A percentile compares a stretch with the other conserved stretches of the same genome.
phyloP scores from a whole-genome alignment of 306 rosid genomes.

The Hylodesmum podocarpum region DNA sequence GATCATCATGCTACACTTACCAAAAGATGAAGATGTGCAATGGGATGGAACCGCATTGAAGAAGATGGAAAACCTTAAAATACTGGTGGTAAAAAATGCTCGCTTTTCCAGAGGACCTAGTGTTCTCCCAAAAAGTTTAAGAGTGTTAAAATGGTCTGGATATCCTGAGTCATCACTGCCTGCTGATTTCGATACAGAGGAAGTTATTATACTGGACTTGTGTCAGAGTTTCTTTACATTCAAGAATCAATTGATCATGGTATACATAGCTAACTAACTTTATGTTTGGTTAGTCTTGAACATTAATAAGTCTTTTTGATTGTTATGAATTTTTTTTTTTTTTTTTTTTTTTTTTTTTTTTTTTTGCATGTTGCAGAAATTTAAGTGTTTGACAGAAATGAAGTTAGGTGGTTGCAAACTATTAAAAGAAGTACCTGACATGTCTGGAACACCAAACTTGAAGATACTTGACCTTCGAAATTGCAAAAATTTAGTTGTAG shows the following conservation, averaged over 20 bases:
- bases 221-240: neutral
- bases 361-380: conserved; percentile 6
- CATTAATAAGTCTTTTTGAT: too few relatives aligned
- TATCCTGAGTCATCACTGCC: conserved; percentile 9
- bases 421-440: conserved; percentile 10
- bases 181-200: conserved; percentile 3
- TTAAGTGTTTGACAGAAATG: neutral
- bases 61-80: conserved; percentile 24
- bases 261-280: neutral
- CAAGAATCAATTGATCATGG: neutral
- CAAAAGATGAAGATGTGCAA: neutral
- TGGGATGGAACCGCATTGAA: conserved; percentile 23
- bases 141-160: conserved; percentile 15
- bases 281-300: neutral
- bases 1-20: neutral
- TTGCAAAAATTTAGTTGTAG: conserved; percentile 17
- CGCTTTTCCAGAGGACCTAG: conserved; percentile 1
- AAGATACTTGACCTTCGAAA: neutral
- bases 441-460: conserved; percentile 20
- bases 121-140: conserved; percentile 11
- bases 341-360: neutral
- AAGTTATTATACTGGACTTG: conserved; percentile 7
- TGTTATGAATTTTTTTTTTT: neutral
- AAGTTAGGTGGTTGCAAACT: neutral
- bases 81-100: neutral